These are phyloP conservation scores for Botryosphaeria dothidea DNA, from an alignment of 2,329 filamentous ascomycete species.

Conservation along the genomic window DNA sequence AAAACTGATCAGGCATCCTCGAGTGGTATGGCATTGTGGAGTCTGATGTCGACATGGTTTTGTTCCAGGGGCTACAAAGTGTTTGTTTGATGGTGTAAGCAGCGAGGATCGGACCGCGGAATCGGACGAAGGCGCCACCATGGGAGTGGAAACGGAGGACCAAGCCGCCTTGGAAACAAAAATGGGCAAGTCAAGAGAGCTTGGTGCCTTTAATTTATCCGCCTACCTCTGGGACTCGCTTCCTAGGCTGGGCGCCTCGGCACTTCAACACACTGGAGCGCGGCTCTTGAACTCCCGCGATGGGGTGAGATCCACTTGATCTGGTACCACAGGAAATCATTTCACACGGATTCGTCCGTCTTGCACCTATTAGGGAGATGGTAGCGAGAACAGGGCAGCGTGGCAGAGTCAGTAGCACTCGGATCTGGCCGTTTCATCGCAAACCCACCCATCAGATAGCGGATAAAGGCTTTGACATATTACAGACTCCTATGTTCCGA, in stretches of 20 bases:
- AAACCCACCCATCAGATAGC: background rate
- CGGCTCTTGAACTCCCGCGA: background rate
- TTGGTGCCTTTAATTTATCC: background rate
- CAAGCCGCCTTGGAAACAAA: background rate
- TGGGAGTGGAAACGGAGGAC: background rate
- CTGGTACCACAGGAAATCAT: background rate
- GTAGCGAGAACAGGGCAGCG: background rate
- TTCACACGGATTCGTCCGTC: background rate
- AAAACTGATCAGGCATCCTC: too few species aligned
- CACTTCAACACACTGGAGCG: background rate
- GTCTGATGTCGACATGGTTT: too few species aligned
- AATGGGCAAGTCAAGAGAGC: background rate
- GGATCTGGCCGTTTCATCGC: background rate
- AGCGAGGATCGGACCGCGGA: background rate
- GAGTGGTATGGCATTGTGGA: too few species aligned
- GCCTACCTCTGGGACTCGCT: background rate
- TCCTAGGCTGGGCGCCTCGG: background rate
- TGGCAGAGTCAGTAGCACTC: background rate
- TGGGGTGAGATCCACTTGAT: background rate
- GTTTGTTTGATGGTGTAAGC: background rate
- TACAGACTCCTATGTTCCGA: background rate
- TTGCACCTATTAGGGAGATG: background rate
- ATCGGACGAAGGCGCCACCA: background rate
- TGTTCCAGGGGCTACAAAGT: too few species aligned
- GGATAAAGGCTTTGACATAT: background rate